A percentile compares a stretch with the other conserved stretches of the same genome.
phyloP scores from a whole-genome alignment of 2,329 filamentous ascomycete genomes.

The Fusarium zealandicum region DNA sequence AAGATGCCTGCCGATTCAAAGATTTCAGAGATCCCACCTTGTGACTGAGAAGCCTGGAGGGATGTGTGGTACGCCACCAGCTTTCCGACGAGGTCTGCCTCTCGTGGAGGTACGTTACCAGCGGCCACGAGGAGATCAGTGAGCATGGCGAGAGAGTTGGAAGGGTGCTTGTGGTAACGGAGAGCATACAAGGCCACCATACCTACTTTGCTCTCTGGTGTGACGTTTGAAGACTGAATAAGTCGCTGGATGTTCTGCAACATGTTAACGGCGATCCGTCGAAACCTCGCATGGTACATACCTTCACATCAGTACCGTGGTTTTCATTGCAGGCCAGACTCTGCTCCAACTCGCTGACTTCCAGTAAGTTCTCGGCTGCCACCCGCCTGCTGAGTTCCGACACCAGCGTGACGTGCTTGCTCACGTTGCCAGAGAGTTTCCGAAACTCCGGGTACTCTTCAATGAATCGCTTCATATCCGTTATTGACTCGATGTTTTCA shows the following conservation, averaged over 20 bases:
- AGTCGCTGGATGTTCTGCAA: conserved; percentile 80
- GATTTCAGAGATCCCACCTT: conserved; percentile 84
- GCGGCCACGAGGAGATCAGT: conserved; percentile 86
- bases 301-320: conserved; percentile 89
- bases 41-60: conserved; percentile 78
- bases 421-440: conserved; percentile 96
- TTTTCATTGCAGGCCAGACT: conserved; percentile 97
- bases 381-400: conserved; percentile 91
- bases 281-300: conserved; percentile 46
- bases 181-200: conserved; percentile 94
- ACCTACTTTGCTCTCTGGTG: conserved; percentile 83
- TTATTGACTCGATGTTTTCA: conserved; percentile 94
- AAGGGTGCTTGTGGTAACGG: conserved; percentile 86
- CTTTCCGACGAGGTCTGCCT: conserved; percentile 81
- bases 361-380: conserved; percentile 84
- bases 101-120: conserved; percentile 78
- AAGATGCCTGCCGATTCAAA: conserved; percentile 94
- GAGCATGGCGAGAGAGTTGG: conserved; percentile 83
- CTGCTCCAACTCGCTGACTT: conserved; percentile 96
- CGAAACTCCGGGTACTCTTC: conserved; percentile 99
- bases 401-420: conserved; percentile 96
- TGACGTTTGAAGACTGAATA: conserved; percentile 80
- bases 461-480: conserved; percentile 99
- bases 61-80: conserved; percentile 87
- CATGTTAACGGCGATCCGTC: conserved; percentile 34